phyloP scores from a whole-genome alignment of 2,329 filamentous ascomycete species.

The Aphanocladium album region DNA sequence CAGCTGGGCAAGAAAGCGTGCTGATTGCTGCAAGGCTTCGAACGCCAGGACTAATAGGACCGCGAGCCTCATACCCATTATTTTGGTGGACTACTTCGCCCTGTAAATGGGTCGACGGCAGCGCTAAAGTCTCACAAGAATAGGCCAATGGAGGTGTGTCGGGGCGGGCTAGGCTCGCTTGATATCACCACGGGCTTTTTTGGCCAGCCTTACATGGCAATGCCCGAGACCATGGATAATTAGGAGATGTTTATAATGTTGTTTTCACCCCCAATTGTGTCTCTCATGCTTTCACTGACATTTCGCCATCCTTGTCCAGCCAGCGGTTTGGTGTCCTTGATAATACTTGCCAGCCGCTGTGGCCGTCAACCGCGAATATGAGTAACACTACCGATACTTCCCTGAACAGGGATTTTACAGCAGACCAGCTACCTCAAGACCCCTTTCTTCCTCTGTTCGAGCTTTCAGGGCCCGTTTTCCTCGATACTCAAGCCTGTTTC shows the following conservation, averaged over 20 bases:
- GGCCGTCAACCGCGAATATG: not conserved
- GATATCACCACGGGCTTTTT: not conserved
- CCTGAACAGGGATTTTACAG: not conserved
- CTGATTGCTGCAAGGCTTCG: not conserved
- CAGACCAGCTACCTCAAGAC: slow-evolving; percentile 27
- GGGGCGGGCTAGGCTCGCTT: not conserved
- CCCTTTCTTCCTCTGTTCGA: slow-evolving; percentile 31
- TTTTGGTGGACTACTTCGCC: not conserved
- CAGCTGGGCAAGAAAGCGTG: not conserved
- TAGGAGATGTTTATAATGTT: not conserved
- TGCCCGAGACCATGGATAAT: not conserved
- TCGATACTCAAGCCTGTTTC: slow-evolving; percentile 35
- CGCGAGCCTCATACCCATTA: not conserved
- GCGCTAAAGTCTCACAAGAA: not conserved
- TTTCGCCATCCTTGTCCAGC: too few relatives aligned
- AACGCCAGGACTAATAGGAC: not conserved
- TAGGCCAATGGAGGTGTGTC: not conserved
- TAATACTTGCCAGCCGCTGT: not conserved
- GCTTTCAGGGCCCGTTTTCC: slow-evolving; percentile 31
- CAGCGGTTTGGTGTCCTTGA: not conserved
- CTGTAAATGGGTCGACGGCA: not conserved
- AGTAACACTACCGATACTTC: not conserved
- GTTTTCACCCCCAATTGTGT: not conserved
- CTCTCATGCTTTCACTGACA: not conserved
- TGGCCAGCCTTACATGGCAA: not conserved